A percentile compares a stretch with the other conserved stretches of the same genome.
These are phyloP conservation scores for Phaeosphaeriaceae sp. DNA, from an alignment of 2,329 filamentous ascomycete species.

Conservation along the genomic window DNA sequence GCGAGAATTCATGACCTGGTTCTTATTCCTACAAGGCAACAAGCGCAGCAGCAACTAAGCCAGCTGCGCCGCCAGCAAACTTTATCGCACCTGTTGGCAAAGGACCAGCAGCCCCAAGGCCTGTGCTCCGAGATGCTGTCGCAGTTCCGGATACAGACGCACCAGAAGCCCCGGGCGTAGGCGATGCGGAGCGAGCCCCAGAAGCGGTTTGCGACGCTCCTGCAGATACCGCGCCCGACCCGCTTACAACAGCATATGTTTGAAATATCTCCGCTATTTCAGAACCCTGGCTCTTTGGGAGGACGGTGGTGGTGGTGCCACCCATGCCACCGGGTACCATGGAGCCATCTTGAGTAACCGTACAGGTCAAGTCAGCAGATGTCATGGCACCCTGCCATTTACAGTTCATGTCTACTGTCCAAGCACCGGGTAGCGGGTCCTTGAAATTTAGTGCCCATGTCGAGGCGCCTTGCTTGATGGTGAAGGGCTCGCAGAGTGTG, in stretches of 20 bases:
- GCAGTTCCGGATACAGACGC: conserved; percentile 4
- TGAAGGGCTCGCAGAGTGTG: conserved; percentile 26
- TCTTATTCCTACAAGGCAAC: conserved; percentile 20
- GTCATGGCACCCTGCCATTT: conserved; percentile 28
- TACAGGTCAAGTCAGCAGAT: conserved; percentile 32
- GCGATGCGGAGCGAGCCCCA: conserved; percentile 12
- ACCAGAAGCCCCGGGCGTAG: background rate
- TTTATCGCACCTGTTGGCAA: conserved; percentile 26
- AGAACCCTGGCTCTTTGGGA: conserved; percentile 15
- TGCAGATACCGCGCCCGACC: conserved; percentile 14
- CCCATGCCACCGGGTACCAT: background rate
- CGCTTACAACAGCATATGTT: conserved; percentile 20
- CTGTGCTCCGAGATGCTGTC: conserved; percentile 13
- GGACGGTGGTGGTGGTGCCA: conserved; percentile 3
- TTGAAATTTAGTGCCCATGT: conserved; percentile 28
- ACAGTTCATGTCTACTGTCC: conserved; percentile 28
- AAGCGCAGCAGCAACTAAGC: conserved; percentile 30
- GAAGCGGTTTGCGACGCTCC: conserved; percentile 8
- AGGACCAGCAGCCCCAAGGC: conserved; percentile 24
- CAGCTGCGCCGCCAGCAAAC: conserved; percentile 30
- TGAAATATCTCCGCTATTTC: conserved; percentile 2
- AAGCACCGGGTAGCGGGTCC: conserved; percentile 23
- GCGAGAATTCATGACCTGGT: too few species aligned
- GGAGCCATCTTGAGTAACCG: conserved; percentile 17
- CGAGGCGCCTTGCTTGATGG: conserved; percentile 31